Base-by-base conservation (phyloP, 805 yeast genomes). In the Candida nitratophila region DNA sequence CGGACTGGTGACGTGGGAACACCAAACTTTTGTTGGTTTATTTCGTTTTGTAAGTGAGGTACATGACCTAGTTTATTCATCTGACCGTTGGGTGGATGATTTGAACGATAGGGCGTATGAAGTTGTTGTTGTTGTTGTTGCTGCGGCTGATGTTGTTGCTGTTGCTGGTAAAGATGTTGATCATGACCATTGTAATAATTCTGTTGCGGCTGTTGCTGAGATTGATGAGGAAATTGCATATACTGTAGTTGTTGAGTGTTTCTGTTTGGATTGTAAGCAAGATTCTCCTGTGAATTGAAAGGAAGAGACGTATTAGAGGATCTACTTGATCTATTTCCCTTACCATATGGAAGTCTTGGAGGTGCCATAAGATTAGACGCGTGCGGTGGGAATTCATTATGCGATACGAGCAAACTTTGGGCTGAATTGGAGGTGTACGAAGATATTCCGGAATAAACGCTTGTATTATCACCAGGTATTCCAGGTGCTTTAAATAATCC, bases 1-100 rank as follows among this genome's bases (percentile, higher is more conserved):
- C 63, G 49, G 15, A 37, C 15, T 1, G 47, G 44, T 21, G 48
- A 40, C 20, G 41, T 36, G 7, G 44, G 43, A 5, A 38, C 37
- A 2, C 42, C 47, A 30, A 35, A 16, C 20, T 31, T 34, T 11
- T 3, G 17, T 19, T 34, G 24, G 4, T 19, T 9, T 17, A 19
- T 3, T 3, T 19, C 21, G 8, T 8, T 3, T 34, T 20, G 22
- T 9, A n/a, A 12, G 3, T 34, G 37, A 14, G 37, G 24, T 19
- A 24, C 8, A 19, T 31, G 44, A 46, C 47, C 16, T 37, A 26
- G 19, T 17, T 31, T 43, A 38, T 14, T 37, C 29, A 4, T 31
- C 39, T 19, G 31, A 37, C n/a, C n/a, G n/a, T n/a, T n/a, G n/a
- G n/a, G n/a, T n/a, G n/a, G n/a, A n/a, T n/a, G n/a, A n/a, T n/a